Evolutionary conservation across 1,284 basidiomycete genomes (phyloP).

Genomic region (Leccinum pachyderme): DNA sequence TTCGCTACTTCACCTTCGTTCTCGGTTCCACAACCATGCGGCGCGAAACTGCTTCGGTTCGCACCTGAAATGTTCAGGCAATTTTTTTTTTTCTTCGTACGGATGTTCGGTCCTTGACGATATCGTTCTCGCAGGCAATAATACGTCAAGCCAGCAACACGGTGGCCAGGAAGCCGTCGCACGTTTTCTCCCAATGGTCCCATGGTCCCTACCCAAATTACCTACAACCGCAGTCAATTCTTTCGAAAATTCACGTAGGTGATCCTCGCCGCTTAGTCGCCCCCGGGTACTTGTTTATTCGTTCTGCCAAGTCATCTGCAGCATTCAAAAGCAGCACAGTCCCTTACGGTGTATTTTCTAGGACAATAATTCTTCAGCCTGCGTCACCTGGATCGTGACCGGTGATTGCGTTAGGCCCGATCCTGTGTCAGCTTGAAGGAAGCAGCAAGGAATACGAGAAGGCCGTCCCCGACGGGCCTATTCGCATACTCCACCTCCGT

Average conservation of each 20-base stretch:
- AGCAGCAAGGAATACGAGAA: not conserved
- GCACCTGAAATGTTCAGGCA: not conserved
- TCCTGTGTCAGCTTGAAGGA: not conserved
- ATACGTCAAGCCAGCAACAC: not conserved
- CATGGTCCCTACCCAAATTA: slow-evolving; percentile 5
- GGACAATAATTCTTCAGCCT: not conserved
- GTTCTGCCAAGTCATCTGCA: not conserved
- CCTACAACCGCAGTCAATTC: not conserved
- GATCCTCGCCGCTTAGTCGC: not conserved
- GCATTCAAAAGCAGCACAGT: not conserved
- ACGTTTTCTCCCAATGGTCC: not conserved
- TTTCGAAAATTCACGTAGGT: not conserved
- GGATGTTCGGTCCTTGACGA: not conserved
- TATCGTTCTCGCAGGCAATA: not conserved
- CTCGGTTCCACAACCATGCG: not conserved
- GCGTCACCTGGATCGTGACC: not conserved
- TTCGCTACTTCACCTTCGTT: not conserved
- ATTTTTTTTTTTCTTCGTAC: not conserved
- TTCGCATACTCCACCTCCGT: not conserved
- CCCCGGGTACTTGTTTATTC: not conserved
- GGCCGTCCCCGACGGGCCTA: not conserved
- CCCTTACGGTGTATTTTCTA: not conserved
- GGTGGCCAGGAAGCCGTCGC: not conserved
- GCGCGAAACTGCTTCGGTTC: not conserved
- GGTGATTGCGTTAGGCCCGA: not conserved